These are phyloP conservation scores for Aspergillus tamarii DNA, from an alignment of 2,329 filamentous ascomycete species.

Conservation along the genomic window DNA sequence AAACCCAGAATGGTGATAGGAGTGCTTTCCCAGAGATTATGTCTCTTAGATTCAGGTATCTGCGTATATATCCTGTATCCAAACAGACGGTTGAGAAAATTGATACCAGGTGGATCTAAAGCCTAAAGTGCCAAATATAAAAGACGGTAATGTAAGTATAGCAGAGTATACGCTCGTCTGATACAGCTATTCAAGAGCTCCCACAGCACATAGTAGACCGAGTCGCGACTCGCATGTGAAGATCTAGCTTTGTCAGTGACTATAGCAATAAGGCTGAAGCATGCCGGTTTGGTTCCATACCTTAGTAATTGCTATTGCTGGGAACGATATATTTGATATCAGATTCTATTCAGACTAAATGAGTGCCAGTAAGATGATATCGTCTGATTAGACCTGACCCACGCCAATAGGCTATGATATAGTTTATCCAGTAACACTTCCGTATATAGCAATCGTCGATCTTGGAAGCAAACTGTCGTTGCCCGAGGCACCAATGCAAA, in stretches of 20 bases:
- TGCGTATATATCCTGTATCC: not conserved
- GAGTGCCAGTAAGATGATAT: not conserved
- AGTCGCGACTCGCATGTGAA: not conserved
- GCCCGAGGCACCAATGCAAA: constrained; percentile 3
- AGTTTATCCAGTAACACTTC: not conserved
- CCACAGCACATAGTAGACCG: not conserved
- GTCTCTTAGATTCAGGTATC: not conserved
- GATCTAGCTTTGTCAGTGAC: not conserved
- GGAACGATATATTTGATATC: not conserved
- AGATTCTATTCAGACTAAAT: not conserved
- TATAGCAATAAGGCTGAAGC: not conserved
- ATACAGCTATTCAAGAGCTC: not conserved
- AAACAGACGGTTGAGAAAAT: not conserved
- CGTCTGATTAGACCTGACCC: not conserved
- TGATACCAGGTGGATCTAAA: not conserved
- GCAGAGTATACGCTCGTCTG: not conserved
- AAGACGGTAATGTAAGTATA: not conserved
- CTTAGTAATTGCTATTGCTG: not conserved
- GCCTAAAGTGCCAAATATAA: not conserved
- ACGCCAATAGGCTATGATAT: not conserved
- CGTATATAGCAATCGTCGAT: not conserved
- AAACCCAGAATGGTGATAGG: not conserved
- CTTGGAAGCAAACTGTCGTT: not conserved
- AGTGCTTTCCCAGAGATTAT: not conserved
- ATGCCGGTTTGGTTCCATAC: not conserved